Evolutionary conservation across 1,139 yeast species (phyloP).

Genomic region (Yamadazyma mexicana): DNA sequence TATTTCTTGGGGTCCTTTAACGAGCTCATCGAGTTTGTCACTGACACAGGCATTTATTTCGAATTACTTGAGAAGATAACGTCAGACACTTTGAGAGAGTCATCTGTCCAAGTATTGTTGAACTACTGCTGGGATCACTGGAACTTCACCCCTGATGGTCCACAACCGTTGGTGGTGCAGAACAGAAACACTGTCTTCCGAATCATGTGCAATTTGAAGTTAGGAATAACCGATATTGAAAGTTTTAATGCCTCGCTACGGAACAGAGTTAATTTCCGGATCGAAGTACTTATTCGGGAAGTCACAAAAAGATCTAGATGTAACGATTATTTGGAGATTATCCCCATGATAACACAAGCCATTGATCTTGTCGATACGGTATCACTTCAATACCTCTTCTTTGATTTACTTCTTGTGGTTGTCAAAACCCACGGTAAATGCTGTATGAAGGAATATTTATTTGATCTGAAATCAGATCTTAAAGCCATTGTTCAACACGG

Average conservation of each 20-base stretch:
- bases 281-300: conserved; percentile 25
- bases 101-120: conserved; percentile 32
- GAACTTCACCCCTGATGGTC: conserved; percentile 13
- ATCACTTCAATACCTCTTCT: conserved; percentile 27
- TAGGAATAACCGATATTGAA: conserved; percentile 26
- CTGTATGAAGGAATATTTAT: conserved; percentile 35
- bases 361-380: conserved; percentile 24
- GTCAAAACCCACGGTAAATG: conserved; percentile 31
- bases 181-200: conserved; percentile 30
- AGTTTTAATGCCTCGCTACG: conserved; percentile 13
- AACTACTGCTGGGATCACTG: conserved; percentile 42
- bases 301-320: conserved; percentile 22
- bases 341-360: conserved; percentile 39
- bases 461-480: conserved; percentile 22
- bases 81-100: conserved; percentile 14
- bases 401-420: conserved; percentile 19
- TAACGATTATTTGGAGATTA: conserved; percentile 28
- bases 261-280: conserved; percentile 23
- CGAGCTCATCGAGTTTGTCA: conserved; percentile 32
- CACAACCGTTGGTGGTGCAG: conserved; percentile 28
- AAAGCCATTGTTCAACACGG: conserved; percentile 36
- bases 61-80: conserved; percentile 18
- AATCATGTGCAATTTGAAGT: conserved; percentile 31
- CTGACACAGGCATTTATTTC: conserved; percentile 30
- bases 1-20: conserved; percentile 33